These are phyloP conservation scores for Immersiporthe knoxdaviesiana DNA, from an alignment of 2,329 filamentous ascomycete genomes.

Conservation along the genomic window DNA sequence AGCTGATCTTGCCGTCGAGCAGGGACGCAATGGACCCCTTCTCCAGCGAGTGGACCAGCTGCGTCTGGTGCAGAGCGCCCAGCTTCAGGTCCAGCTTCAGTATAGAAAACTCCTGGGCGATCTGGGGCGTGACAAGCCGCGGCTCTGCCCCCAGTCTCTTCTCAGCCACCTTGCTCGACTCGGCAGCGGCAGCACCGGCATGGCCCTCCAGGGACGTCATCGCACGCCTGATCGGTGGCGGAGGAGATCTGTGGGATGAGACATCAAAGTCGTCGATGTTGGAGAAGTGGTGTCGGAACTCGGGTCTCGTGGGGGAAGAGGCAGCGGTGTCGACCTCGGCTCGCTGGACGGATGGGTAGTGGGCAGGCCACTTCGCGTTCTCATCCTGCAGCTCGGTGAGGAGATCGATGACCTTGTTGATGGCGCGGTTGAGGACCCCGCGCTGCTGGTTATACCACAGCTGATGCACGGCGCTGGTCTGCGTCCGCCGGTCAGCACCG, in stretches of 20 bases:
- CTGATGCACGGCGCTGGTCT: constrained; percentile 87
- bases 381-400: constrained; percentile 83
- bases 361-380: constrained; percentile 90
- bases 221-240: constrained; percentile 61
- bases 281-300: constrained; percentile 66
- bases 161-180: constrained; percentile 75
- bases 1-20: constrained; percentile 90
- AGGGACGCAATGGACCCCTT: constrained; percentile 89
- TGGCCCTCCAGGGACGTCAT: constrained; percentile 70
- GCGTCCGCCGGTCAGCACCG: constrained; percentile 67
- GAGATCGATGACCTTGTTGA: constrained; percentile 82
- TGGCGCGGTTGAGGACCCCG: constrained; percentile 82
- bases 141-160: constrained; percentile 68
- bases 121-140: constrained; percentile 85
- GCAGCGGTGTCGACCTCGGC: constrained; percentile 48
- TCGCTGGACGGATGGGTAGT: constrained; percentile 85
- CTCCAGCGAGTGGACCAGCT: constrained; percentile 92
- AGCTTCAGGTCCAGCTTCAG: constrained; percentile 94
- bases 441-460: constrained; percentile 94
- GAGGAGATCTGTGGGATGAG: constrained; percentile 37
- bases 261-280: constrained; percentile 52
- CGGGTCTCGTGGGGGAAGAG: constrained; percentile 60
- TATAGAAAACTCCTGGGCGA: constrained; percentile 94
- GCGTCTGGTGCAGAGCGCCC: constrained; percentile 80
- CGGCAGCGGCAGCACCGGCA: constrained; percentile 62